A percentile compares a stretch with the other conserved stretches of the same genome.
These are phyloP conservation scores for Chaetomium sp. DNA, from an alignment of 2,329 filamentous ascomycete species.

Conservation along the genomic window DNA sequence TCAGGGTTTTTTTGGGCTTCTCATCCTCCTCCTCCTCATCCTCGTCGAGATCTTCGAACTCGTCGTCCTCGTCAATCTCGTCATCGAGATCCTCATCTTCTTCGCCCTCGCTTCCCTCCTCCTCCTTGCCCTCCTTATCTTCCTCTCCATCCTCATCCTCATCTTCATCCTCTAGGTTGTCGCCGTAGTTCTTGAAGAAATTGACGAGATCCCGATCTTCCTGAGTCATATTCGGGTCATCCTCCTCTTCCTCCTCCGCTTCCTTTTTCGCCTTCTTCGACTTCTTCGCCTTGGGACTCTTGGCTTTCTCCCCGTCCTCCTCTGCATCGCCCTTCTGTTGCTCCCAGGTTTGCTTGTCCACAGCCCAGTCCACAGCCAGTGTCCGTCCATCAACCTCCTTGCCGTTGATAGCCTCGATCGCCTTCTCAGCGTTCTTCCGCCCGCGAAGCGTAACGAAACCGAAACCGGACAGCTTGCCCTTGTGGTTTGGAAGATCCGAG, in stretches of 20 bases:
- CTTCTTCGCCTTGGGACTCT: constrained; percentile 38
- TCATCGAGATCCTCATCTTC: constrained; percentile 47
- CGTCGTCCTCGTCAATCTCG: constrained; percentile 41
- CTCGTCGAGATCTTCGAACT: constrained; percentile 48
- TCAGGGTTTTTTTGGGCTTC: constrained; percentile 44
- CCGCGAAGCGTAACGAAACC: constrained; percentile 90
- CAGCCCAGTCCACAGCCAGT: constrained; percentile 94
- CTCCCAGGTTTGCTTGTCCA: constrained; percentile 87
- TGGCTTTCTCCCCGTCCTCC: constrained; percentile 6
- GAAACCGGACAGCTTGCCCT: constrained; percentile 78
- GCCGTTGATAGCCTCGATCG: constrained; percentile 82
- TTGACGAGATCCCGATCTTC: constrained; percentile 50
- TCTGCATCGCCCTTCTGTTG: constrained; percentile 51
- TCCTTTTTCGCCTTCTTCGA: constrained; percentile 44
- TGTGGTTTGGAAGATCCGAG: constrained; percentile 78
- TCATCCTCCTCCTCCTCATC: constrained; percentile 43
- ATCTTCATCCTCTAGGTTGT: constrained; percentile 60
- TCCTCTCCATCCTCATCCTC: constrained; percentile 51
- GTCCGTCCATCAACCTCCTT: constrained; percentile 85
- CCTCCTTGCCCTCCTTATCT: constrained; percentile 43
- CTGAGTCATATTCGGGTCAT: constrained; percentile 42
- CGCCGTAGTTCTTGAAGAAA: constrained; percentile 60
- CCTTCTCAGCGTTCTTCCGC: constrained; percentile 87
- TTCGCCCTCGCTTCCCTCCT: constrained; percentile 43
- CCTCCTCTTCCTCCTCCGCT: constrained; percentile 40